These are phyloP conservation scores for Helotiales sp. DNA, from an alignment of 2,329 filamentous ascomycete species.

Conservation along the genomic window DNA sequence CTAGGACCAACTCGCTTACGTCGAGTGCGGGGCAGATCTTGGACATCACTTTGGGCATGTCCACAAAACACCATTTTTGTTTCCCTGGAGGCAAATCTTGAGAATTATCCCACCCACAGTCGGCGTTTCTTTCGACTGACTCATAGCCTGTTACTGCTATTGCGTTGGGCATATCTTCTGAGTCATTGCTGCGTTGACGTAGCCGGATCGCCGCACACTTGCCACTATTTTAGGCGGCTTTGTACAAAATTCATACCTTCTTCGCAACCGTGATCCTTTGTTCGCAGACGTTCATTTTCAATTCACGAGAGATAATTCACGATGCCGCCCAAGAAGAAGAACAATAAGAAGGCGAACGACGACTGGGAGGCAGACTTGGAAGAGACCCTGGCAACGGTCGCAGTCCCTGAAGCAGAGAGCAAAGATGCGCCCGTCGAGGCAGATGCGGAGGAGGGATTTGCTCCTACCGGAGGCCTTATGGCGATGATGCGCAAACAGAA, in stretches of 20 bases:
- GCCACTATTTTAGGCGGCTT: background rate
- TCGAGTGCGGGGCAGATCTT: background rate
- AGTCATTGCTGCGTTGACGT: background rate
- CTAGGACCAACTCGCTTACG: background rate
- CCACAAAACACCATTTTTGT: background rate
- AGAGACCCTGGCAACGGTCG: constrained; percentile 60
- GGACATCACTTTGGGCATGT: background rate
- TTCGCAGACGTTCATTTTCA: background rate
- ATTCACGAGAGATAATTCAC: background rate
- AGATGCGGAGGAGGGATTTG: constrained; percentile 49
- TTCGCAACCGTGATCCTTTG: background rate
- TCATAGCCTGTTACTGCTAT: background rate
- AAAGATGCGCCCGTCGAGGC: constrained; percentile 48
- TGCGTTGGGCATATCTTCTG: background rate
- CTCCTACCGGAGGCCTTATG: constrained; percentile 63
- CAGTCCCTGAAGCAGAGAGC: constrained; percentile 45
- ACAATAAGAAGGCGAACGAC: constrained; percentile 79
- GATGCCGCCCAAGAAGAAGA: constrained; percentile 97
- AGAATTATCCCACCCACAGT: background rate
- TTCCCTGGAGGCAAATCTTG: background rate
- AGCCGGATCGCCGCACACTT: background rate
- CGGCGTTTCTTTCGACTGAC: background rate
- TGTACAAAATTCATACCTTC: background rate
- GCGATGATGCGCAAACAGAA: constrained; percentile 79
- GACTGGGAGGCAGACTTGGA: constrained; percentile 95